Evolutionary conservation across 495 filamentous ascomycete species (phyloP), one percentile per base, ranked within the genome.

Genomic region (Penicillium antarcticum): DNA sequence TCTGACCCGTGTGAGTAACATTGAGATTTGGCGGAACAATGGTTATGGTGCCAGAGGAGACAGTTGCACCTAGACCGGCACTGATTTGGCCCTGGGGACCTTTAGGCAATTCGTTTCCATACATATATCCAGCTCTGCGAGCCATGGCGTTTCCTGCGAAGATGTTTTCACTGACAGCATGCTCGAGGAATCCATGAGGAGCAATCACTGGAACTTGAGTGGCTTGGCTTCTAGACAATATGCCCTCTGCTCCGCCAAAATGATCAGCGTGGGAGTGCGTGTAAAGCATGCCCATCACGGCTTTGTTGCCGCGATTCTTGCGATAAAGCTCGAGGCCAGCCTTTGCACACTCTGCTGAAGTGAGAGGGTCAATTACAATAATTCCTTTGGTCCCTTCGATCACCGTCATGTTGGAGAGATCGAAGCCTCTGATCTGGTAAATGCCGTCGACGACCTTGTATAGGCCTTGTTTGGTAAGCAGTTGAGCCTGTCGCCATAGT

Each of bases 231-330:
- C 45, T 31, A 3, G 47, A n/a, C 5, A 44, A 12, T 16, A 65
- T 17, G 2, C 55, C 58, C 21, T 40, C 29, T 3, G 49, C 58
- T 5, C 62, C 62, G 1, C 52, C 51, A 38, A 48, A 58, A 40
- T 65, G 62, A 33, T 65, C 62, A 14, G 26, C 43, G 18, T 61
- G 58, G 0, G 58, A 59, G 37, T 65, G 62, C 0, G 62, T 50
- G 38, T 58, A 65, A 13, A 65, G 55, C 21, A 65, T 23, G 6
- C 23, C 62, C 1, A 18, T 53, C 24, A 65, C 51, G 1, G 50
- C 17, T 19, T 36, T 38, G 3, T 53, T 45, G 10, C 49, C 50
- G 4, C 50, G 51, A 39, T 57, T 21, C 14, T 47, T 19, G 4
- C 35, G 41, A 24, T 65, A 65, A 0, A 65, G 31, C 4, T 51